Evolutionary conservation across 148 eudicot species (phyloP).

Genomic region (Selenicereus undatus): DNA sequence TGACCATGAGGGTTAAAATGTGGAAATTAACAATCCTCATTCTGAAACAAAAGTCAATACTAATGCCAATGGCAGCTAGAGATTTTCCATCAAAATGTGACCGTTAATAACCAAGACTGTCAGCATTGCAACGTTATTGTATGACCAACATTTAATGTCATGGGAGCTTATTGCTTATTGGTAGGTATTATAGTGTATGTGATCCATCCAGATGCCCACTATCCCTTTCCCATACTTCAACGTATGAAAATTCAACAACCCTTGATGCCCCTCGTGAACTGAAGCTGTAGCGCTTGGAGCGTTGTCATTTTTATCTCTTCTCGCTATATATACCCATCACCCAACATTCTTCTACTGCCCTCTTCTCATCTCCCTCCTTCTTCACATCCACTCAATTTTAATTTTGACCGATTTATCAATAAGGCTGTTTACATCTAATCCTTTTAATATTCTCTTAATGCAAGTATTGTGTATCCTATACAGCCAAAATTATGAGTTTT

Average conservation of each 20-base stretch:
- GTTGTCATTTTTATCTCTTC: neutral
- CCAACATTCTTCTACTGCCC: neutral
- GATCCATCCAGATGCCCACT: constrained; percentile 9
- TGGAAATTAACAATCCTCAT: no score
- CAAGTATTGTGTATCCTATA: no score
- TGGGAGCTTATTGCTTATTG: neutral
- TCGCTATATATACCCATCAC: constrained; percentile 10
- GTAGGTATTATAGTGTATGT: neutral
- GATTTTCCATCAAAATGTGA: no score
- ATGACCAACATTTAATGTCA: constrained; percentile 4
- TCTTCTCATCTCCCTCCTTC: neutral
- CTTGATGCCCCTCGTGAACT: constrained; percentile 27
- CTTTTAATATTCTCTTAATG: no score
- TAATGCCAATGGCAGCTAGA: no score
- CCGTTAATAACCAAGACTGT: neutral
- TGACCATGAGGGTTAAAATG: no score
- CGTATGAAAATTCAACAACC: constrained; percentile 14
- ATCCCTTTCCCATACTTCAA: constrained; percentile 9
- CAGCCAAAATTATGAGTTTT: constrained; percentile 8
- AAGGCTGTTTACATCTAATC: no score
- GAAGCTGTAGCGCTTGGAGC: constrained; percentile 29
- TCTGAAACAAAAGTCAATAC: no score
- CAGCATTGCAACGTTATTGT: neutral
- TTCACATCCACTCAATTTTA: no score
- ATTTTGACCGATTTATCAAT: no score